Conservation (phyloP, 1,139 yeast species). For the Martiniozyma asiatica region DNA sequence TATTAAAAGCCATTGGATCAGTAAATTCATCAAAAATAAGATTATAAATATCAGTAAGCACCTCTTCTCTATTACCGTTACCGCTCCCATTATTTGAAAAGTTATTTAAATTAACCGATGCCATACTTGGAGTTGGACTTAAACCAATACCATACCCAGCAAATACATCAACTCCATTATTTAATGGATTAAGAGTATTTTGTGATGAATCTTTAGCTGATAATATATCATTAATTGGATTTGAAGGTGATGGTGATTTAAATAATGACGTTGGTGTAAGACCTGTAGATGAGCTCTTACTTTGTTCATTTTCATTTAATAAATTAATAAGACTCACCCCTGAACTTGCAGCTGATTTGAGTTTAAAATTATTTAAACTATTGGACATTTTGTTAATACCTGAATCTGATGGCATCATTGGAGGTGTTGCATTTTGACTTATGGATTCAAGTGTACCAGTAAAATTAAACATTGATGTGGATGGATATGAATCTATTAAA, state of each 20-base stretch:
- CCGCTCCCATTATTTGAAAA: background rate
- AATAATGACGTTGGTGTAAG: background rate
- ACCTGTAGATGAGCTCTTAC: too few relatives aligned
- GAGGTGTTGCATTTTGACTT: slow-evolving; percentile 1
- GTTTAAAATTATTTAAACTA: slow-evolving; percentile 4
- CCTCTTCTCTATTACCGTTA: slow-evolving; percentile 10
- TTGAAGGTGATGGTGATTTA: background rate
- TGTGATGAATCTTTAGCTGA: too few relatives aligned
- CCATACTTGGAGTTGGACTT: too few relatives aligned
- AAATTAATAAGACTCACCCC: too few relatives aligned
- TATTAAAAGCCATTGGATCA: slow-evolving; percentile 22
- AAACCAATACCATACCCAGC: too few relatives aligned
- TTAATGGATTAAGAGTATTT: too few relatives aligned
- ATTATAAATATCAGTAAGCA: slow-evolving; percentile 25
- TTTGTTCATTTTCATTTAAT: too few relatives aligned
- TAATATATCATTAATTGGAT: slow-evolving; percentile 1
- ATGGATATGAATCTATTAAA: slow-evolving; percentile 5
- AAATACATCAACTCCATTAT: too few relatives aligned
- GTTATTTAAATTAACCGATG: too few relatives aligned
- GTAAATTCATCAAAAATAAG: slow-evolving; percentile 27
- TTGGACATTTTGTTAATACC: slow-evolving; percentile 3
- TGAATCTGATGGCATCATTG: slow-evolving; percentile 3
- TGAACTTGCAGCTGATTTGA: slow-evolving; percentile 4
- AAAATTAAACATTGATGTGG: slow-evolving; percentile 2
- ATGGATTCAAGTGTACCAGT: slow-evolving; percentile 5